Base-by-base conservation (phyloP, 306 rosid genomes). In the Rosa multiflora region DNA sequence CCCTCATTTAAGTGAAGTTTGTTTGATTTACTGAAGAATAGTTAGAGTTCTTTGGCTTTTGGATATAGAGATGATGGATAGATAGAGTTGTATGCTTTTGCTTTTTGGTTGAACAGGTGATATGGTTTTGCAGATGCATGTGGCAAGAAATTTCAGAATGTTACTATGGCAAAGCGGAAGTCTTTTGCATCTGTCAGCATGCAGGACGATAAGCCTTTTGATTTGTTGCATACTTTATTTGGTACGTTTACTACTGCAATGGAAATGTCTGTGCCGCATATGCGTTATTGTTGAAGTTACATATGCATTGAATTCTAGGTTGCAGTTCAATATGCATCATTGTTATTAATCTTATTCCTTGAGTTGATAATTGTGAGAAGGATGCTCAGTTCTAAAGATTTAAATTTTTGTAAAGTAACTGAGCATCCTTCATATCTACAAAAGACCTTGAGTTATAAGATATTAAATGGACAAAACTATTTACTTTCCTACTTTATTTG, bases 141-240 rank as follows among this genome's bases (percentile, higher is more conserved):
- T 82, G 64, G 67, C 74, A 86, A 82, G 84, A 86, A 86, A 78
- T 67, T 73, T 61, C 88, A 59, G 55, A 88, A 78, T 64, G 73
- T 73, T n/a, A 17, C 75, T 75, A 67, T 81, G 78, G 77, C 75
- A 78, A 62, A 59, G 68, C 87, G 83, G 70, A 91, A 92, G 80
- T 51, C 88, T 63, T 92, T 94, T 85, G 97, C 99, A 76, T 90
- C 97, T 17, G 82, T 84, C 82, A 87, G 81, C 85, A 82, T 78
- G 74, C 90, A 89, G 83, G 90, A 90, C 39, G 90, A 91, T 78
- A 92, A 88, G 47, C 97, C 95, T 12, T 92, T 94, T 79, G 92
- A 91, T 76, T 92, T 94, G 87, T 71, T 92, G 23, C 99, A 97
- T 44, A 88, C 90, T 82, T 81, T 94, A 39, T 80, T 94, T 76